Evolutionary conservation across 2,329 filamentous ascomycete species (phyloP).

Genomic region (Neurospora sp.): DNA sequence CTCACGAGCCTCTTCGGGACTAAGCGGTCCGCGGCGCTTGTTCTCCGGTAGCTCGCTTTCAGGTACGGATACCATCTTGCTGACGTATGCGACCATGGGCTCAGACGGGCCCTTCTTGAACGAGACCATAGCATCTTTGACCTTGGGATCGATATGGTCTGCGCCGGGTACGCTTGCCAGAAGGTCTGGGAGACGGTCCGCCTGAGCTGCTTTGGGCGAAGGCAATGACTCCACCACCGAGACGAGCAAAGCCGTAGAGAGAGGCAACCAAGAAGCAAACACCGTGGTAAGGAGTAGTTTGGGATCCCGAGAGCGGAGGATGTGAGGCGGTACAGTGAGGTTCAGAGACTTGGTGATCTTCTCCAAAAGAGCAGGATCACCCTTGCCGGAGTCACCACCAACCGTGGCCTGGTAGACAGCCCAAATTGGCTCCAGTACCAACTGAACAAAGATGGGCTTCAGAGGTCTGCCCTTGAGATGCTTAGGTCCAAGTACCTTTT

Average conservation of each 20-base stretch:
- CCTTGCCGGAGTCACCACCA: slow-evolving; percentile 71
- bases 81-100: slow-evolving; percentile 88
- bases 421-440: slow-evolving; percentile 94
- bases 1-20: slow-evolving; percentile 81
- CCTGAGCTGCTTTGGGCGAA: slow-evolving; percentile 71
- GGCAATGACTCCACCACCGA: slow-evolving; percentile 91
- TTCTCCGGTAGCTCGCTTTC: slow-evolving; percentile 88
- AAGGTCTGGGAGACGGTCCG: slow-evolving; percentile 66
- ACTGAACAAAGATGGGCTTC: slow-evolving; percentile 95
- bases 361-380: slow-evolving; percentile 71
- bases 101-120: slow-evolving; percentile 63
- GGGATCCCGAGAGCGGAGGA: slow-evolving; percentile 75
- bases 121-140: slow-evolving; percentile 72
- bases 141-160: slow-evolving; percentile 53
- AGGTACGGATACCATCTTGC: slow-evolving; percentile 94
- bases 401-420: slow-evolving; percentile 86
- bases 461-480: slow-evolving; percentile 85
- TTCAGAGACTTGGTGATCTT: slow-evolving; percentile 91
- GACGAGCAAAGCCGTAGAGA: slow-evolving; percentile 86
- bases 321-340: slow-evolving; percentile 73
- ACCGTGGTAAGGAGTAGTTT: slow-evolving; percentile 75
- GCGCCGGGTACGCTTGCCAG: slow-evolving; percentile 72
- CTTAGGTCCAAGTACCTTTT: slow-evolving; percentile 80
- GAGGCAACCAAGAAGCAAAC: slow-evolving; percentile 80
- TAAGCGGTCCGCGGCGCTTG: slow-evolving; percentile 67